A percentile compares a stretch with the other conserved stretches of the same genome.
phyloP scores from a whole-genome alignment of 192 early-diverging fungal species.

The Nowakowskiella sp. region DNA sequence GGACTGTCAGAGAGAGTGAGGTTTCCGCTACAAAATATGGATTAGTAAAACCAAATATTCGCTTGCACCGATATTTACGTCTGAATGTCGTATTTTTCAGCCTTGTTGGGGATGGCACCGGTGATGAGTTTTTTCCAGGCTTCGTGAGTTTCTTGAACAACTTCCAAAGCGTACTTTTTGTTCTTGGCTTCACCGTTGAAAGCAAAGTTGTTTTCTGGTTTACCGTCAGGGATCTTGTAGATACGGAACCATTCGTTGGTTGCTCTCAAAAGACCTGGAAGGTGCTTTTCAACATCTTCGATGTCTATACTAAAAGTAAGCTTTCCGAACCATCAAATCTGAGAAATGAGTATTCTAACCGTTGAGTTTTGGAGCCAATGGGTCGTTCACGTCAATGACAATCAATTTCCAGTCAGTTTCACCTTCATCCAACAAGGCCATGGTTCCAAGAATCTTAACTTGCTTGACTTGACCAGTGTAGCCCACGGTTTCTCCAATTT shows the following conservation, averaged over 20 bases:
- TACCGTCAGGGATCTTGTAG: slow-evolving; percentile 99
- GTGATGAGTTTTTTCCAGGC: slow-evolving; percentile 82
- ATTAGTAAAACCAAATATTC: background rate
- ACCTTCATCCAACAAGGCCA: slow-evolving; percentile 97
- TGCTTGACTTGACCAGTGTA: slow-evolving; percentile 95
- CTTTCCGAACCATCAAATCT: background rate
- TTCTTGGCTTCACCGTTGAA: slow-evolving; percentile 75
- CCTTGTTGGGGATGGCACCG: slow-evolving; percentile 50
- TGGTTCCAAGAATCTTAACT: slow-evolving; percentile 96
- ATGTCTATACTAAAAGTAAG: slow-evolving; percentile 54
- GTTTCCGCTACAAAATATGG: slow-evolving; percentile 33
- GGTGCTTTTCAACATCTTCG: slow-evolving; percentile 96
- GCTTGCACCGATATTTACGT: slow-evolving; percentile 39
- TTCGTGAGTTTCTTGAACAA: slow-evolving; percentile 88
- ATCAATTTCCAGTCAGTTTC: slow-evolving; percentile 99
- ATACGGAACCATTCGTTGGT: slow-evolving; percentile 99
- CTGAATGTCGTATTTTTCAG: slow-evolving; percentile 66
- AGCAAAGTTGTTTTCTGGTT: slow-evolving; percentile 99
- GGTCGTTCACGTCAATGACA: slow-evolving; percentile 96
- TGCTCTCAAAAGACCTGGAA: slow-evolving; percentile 91
- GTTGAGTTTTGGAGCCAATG: slow-evolving; percentile 92
- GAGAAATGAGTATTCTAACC: slow-evolving; percentile 25
- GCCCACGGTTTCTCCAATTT: slow-evolving; percentile 94
- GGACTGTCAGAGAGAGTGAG: slow-evolving; percentile 67
- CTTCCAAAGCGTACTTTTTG: slow-evolving; percentile 76